Conservation (phyloP, 148 eudicot species). For the Amaranthus hypochondriacus region DNA sequence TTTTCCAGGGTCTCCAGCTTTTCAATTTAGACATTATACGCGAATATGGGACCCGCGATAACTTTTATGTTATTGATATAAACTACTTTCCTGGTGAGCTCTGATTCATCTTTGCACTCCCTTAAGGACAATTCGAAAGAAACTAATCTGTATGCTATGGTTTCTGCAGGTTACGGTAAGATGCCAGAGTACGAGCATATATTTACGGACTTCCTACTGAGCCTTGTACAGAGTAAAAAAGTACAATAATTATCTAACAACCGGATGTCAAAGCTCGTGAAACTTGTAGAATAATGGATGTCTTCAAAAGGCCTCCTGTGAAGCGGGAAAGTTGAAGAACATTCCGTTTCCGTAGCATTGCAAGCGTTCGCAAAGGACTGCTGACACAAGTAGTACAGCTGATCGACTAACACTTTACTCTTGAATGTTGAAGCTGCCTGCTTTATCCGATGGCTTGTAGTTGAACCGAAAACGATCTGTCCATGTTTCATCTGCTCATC, state of each 20-base stretch:
- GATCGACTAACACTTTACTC: neutral
- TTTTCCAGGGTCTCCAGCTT: slow-evolving; percentile 70
- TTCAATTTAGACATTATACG: slow-evolving; percentile 92
- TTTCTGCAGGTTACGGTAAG: slow-evolving; percentile 75
- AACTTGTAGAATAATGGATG: neutral
- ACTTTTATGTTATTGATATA: slow-evolving; percentile 80
- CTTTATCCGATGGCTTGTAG: too few relatives aligned
- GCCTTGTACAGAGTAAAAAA: slow-evolving; percentile 39
- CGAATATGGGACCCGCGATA: slow-evolving; percentile 67
- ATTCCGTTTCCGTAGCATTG: neutral
- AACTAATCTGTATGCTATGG: neutral
- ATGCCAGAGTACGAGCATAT: slow-evolving; percentile 93
- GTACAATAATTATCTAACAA: slow-evolving; percentile 26
- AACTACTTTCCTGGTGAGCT: slow-evolving; percentile 90
- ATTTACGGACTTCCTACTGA: slow-evolving; percentile 80
- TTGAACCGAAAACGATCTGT: too few relatives aligned
- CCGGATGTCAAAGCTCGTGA: slow-evolving; percentile 8
- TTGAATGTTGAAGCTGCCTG: neutral
- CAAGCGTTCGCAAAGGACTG: slow-evolving; percentile 22
- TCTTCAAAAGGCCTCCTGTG: slow-evolving; percentile 11
- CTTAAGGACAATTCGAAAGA: neutral
- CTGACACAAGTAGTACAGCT: slow-evolving; percentile 24
- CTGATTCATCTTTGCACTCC: slow-evolving; percentile 4
- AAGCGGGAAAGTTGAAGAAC: slow-evolving; percentile 12
- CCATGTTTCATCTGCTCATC: too few relatives aligned